phyloP scores from a whole-genome alignment of 345 rosid genomes.

The Bretschneidera sinensis region DNA sequence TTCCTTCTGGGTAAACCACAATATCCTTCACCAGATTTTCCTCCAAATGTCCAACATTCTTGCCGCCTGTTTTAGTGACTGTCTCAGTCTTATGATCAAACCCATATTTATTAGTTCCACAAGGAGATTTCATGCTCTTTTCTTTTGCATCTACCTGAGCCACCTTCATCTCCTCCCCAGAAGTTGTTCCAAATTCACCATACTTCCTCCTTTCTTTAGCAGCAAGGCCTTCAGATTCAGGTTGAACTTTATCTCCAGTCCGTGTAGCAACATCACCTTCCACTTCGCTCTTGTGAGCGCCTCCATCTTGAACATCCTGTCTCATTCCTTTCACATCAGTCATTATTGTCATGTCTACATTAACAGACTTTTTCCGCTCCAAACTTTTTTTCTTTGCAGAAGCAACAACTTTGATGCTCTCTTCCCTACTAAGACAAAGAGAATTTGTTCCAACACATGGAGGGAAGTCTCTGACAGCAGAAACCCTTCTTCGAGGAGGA shows the following conservation, averaged over 20 bases:
- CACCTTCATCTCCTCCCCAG: slow-evolving; percentile 11
- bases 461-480: slow-evolving; percentile 52
- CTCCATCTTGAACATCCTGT: slow-evolving; percentile 18
- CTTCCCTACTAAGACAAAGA: slow-evolving; percentile 17
- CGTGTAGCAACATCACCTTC: slow-evolving; percentile 9
- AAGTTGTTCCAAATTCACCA: slow-evolving; percentile 17
- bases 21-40: slow-evolving; percentile 22
- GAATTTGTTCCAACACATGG: slow-evolving; percentile 44
- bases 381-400: slow-evolving; percentile 14
- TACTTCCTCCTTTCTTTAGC: slow-evolving; percentile 13
- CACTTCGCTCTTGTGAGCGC: slow-evolving; percentile 5
- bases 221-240: slow-evolving; percentile 14
- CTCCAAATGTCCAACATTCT: slow-evolving; percentile 13
- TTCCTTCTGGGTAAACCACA: slow-evolving; percentile 8
- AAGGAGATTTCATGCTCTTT: slow-evolving; percentile 10
- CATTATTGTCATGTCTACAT: slow-evolving; percentile 11
- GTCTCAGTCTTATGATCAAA: slow-evolving; percentile 9
- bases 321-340: slow-evolving; percentile 19
- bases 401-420: slow-evolving; percentile 8
- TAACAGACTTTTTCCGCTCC: slow-evolving; percentile 18
- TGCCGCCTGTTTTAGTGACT: slow-evolving; percentile 6
- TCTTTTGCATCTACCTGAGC: slow-evolving; percentile 10
- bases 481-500: slow-evolving; percentile 43
- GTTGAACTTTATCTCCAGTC: slow-evolving; percentile 8
- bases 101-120: slow-evolving; percentile 18